Conservation (phyloP, 306 rosid genomes). For the Lotus japonicus region DNA sequence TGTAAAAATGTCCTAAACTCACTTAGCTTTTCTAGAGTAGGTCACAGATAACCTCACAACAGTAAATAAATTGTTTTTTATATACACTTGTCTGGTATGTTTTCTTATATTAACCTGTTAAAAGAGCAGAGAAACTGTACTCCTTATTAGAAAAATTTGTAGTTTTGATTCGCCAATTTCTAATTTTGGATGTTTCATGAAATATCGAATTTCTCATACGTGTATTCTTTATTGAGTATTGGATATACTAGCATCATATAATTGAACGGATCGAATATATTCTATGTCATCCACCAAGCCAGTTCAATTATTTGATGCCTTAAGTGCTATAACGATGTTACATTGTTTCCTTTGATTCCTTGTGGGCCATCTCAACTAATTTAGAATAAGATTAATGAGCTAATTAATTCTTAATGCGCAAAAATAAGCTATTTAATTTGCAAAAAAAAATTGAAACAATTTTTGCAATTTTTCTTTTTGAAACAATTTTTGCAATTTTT, state of each 20-base stretch:
- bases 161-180: not conserved
- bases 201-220: not conserved
- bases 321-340: not conserved
- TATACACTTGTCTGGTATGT: too few species aligned
- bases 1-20: too few species aligned
- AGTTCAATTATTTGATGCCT: conserved; percentile 17
- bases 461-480: too few species aligned
- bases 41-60: too few species aligned
- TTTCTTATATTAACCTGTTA: too few species aligned
- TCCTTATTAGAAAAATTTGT: not conserved
- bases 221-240: not conserved
- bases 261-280: conserved; percentile 11
- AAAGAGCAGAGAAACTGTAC: not conserved
- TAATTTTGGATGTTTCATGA: not conserved
- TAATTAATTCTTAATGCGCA: not conserved
- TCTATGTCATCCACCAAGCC: not conserved
- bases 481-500: too few species aligned
- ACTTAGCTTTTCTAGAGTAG: too few species aligned
- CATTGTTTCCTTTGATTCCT: not conserved
- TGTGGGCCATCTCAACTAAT: conserved; percentile 24
- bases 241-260: not conserved
- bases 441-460: not conserved
- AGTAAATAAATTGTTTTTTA: too few species aligned
- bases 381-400: not conserved
- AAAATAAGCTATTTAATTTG: not conserved